Percentiles rank a stretch among this genome's conserved stretches.
phyloP scores from a whole-genome alignment of 1,284 basidiomycete species.

The Cryptococcus maquisensis region DNA sequence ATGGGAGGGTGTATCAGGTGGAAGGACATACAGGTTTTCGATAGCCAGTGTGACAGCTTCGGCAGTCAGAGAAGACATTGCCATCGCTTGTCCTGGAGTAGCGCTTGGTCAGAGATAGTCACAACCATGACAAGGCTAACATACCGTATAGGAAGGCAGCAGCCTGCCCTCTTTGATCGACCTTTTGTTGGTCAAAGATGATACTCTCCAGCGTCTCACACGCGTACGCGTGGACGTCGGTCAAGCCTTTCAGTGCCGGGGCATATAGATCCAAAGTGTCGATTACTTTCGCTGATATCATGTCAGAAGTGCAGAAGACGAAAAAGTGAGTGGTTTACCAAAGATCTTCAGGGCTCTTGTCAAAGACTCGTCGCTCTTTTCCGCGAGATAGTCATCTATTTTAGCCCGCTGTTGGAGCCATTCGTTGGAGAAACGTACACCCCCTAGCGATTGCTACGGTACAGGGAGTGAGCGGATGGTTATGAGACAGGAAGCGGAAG shows the following conservation, averaged over 20 bases:
- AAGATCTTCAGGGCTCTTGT: conserved; percentile 21
- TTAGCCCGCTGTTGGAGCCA: conserved; percentile 20
- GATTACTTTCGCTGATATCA: conserved; percentile 26
- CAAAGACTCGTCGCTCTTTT: conserved; percentile 15
- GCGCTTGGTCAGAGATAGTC: too few species aligned
- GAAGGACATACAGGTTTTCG: conserved; percentile 23
- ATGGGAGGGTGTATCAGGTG: background rate
- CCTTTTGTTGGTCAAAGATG: conserved; percentile 25
- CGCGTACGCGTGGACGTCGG: conserved; percentile 29
- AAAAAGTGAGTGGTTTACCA: conserved; percentile 14
- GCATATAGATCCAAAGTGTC: conserved; percentile 33
- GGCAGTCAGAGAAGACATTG: conserved; percentile 24
- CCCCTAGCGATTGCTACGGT: conserved; percentile 14
- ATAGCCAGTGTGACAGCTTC: conserved; percentile 28
- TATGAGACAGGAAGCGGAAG: background rate
- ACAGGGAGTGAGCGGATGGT: background rate
- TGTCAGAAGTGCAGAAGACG: background rate
- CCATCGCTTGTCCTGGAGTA: conserved; percentile 35
- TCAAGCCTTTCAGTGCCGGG: conserved; percentile 30
- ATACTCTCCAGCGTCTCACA: conserved; percentile 28
- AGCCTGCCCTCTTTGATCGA: conserved; percentile 12
- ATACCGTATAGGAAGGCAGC: conserved; percentile 29
- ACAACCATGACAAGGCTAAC: too few species aligned
- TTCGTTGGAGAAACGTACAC: conserved; percentile 16
- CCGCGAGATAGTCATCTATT: conserved; percentile 14